Evolutionary conservation across 2,329 filamentous ascomycete species (phyloP).

Genomic region (Fusarium abutilonis): DNA sequence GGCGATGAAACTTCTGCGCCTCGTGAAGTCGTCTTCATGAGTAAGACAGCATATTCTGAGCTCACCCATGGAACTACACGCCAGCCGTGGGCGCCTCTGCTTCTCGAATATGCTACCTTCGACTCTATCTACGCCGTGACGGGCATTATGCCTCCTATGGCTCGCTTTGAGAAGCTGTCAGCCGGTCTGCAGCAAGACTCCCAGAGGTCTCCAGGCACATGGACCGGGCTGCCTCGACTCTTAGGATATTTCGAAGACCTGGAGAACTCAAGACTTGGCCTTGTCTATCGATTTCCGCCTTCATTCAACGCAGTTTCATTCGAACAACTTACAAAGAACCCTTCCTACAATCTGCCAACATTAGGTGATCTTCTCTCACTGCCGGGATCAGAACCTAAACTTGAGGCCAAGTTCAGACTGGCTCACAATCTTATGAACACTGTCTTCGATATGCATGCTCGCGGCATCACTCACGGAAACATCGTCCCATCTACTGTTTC

Average conservation of each 20-base stretch:
- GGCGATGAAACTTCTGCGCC: conserved; percentile 47
- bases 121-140: conserved; percentile 70
- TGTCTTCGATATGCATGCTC: conserved; percentile 76
- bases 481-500: conserved; percentile 74
- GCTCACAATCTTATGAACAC: conserved; percentile 78
- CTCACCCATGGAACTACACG: conserved; percentile 55
- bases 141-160: conserved; percentile 71
- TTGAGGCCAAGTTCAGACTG: conserved; percentile 80
- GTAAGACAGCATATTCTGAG: conserved; percentile 62
- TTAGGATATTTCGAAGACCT: conserved; percentile 80
- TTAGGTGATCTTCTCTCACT: conserved; percentile 63
- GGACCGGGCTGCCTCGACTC: conserved; percentile 69
- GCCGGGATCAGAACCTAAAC: conserved; percentile 67
- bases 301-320: conserved; percentile 68
- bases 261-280: conserved; percentile 73
- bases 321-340: conserved; percentile 60
- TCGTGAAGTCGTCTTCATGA: conserved; percentile 61
- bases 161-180: conserved; percentile 71
- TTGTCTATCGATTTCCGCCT: conserved; percentile 78
- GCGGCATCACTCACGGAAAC: conserved; percentile 76
- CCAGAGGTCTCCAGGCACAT: conserved; percentile 63
- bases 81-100: conserved; percentile 64
- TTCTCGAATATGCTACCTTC: conserved; percentile 77
- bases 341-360: conserved; percentile 62
- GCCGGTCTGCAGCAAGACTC: conserved; percentile 65